A percentile compares a stretch with the other conserved stretches of the same genome.
Conservation (phyloP, 495 filamentous ascomycete genomes). For the Talaromyces proteolyticus region DNA sequence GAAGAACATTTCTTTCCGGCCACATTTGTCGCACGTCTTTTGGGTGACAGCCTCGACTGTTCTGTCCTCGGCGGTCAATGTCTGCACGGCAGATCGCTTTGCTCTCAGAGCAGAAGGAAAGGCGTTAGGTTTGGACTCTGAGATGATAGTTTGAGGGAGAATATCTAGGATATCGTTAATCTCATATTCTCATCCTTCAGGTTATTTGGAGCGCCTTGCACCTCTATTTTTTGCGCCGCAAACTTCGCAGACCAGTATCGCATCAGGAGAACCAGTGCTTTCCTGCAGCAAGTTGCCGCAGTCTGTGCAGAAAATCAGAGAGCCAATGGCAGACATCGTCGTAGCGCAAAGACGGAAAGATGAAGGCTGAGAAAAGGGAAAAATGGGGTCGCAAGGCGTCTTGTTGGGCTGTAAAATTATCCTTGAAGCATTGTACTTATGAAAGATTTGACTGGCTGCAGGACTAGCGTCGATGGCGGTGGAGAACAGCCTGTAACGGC, state of each 20-base stretch:
- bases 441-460: background rate
- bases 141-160: slow-evolving; percentile 73
- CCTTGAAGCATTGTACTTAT: background rate
- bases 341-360: background rate
- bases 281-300: slow-evolving; percentile 87
- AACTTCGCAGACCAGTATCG: slow-evolving; percentile 72
- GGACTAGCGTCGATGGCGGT: background rate
- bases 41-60: slow-evolving; percentile 68
- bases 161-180: slow-evolving; percentile 43
- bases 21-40: slow-evolving; percentile 74
- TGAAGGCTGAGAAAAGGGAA: background rate
- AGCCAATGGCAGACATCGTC: slow-evolving; percentile 80
- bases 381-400: too few species aligned
- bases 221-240: slow-evolving; percentile 83
- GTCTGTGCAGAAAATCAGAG: slow-evolving; percentile 87
- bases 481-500: background rate
- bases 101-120: slow-evolving; percentile 84
- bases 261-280: slow-evolving; percentile 66
- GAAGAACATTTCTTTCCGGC: slow-evolving; percentile 75
- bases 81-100: slow-evolving; percentile 81
- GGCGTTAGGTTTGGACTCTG: slow-evolving; percentile 72
- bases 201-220: slow-evolving; percentile 30
- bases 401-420: background rate
- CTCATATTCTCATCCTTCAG: background rate
- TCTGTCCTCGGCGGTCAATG: slow-evolving; percentile 69